Evolutionary conservation across 345 rosid species (phyloP), one percentile per base, ranked within the genome.

Genomic region (Ceriops decandra): DNA sequence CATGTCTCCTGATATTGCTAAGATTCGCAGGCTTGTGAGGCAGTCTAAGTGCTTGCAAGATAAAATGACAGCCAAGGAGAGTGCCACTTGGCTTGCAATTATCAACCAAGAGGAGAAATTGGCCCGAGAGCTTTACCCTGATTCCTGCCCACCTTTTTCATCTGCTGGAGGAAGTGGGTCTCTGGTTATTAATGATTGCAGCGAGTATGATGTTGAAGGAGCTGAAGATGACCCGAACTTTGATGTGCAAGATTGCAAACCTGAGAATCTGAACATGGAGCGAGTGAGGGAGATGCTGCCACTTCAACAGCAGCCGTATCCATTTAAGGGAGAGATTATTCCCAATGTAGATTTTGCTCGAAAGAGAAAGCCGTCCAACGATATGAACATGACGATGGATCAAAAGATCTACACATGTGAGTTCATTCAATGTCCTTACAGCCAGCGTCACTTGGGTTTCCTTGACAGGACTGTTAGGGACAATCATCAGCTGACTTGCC

Each of bases 61-160:
- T 74, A 91, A 88, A 80, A 91, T 93, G 97, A 89, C 96, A 0
- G 93, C 98, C 24, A 89, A 89, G 78, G 98, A 93, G 79, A 85
- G 91, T 28, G 78, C 95, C 42, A 85, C 95, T n/a, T 93, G 96
- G 97, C 86, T 88, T 22, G 88, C 97, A 24, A 88, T 88, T 68
- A 89, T 93, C 73, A 88, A 83, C 75, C 81, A 80, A 67, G 98
- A 91, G 76, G 95, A 91, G 74, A 70, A 80, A 32, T 62, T 82
- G 81, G 85, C 85, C 19, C 68, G 88, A 17, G 85, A 72, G 63
- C 87, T 72, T 27, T 74, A 81, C 61, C 87, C 98, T 0, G 85
- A 84, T 31, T 76, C 84, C 56, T 87, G 92, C 78, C 82, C 81
- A 5, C 89, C 86, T 0, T 0, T 88, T 74, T 75, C 81, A n/a